Evolutionary conservation across 768 basidiomycete genomes (phyloP).

Genomic region (Termitomyces titanicus): DNA sequence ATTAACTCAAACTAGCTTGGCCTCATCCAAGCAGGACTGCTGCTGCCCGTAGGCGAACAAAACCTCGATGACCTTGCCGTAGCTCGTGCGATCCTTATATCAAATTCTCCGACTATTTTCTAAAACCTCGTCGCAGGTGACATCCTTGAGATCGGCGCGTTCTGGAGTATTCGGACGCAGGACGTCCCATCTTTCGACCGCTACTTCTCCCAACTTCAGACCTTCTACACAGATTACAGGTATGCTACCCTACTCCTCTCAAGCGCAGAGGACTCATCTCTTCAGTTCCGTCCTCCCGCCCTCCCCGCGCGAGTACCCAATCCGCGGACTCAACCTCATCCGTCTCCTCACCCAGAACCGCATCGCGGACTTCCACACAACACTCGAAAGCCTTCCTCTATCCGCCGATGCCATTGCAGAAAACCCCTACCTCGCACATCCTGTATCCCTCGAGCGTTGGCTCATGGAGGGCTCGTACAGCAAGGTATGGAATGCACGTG

Average conservation of each 20-base stretch:
- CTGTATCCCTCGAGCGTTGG: slow-evolving; percentile 92
- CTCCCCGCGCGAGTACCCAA: slow-evolving; percentile 83
- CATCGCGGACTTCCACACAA: slow-evolving; percentile 97
- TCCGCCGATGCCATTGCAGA: slow-evolving; percentile 63
- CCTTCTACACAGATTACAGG: slow-evolving; percentile 88
- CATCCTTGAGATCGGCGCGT: slow-evolving; percentile 92
- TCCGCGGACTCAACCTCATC: slow-evolving; percentile 92
- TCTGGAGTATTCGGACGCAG: slow-evolving; percentile 85
- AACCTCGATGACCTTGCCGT: slow-evolving; percentile 66
- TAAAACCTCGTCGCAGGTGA: slow-evolving; percentile 53
- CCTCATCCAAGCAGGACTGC: slow-evolving; percentile 70
- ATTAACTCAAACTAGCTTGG: slow-evolving; percentile 48
- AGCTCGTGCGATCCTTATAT: slow-evolving; percentile 45
- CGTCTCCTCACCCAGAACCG: slow-evolving; percentile 92
- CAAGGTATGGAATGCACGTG: slow-evolving; percentile 95
- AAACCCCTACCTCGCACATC: slow-evolving; percentile 77
- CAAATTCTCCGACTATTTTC: not conserved
- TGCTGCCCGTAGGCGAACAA: slow-evolving; percentile 66
- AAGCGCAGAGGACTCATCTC: not conserved
- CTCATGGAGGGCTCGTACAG: slow-evolving; percentile 99
- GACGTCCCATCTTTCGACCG: slow-evolving; percentile 93
- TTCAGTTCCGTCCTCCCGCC: slow-evolving; percentile 68
- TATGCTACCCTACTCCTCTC: slow-evolving; percentile 20
- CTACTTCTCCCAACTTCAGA: slow-evolving; percentile 88
- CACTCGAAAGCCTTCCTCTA: slow-evolving; percentile 82